These are phyloP conservation scores for Staphylotrichum longicolle DNA, from an alignment of 495 filamentous ascomycete genomes.

Conservation along the genomic window DNA sequence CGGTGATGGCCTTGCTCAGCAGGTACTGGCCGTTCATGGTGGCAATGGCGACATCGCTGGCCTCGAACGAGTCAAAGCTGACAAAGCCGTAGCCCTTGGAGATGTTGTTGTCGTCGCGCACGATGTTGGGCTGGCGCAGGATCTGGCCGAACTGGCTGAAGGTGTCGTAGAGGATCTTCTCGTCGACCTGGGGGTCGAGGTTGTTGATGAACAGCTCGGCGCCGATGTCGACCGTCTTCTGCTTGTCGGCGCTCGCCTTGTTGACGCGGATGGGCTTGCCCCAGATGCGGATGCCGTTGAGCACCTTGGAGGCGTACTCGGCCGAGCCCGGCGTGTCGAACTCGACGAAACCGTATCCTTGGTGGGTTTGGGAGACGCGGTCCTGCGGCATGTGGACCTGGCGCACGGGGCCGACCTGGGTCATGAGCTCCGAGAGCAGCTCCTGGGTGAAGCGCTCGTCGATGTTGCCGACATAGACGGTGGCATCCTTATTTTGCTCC, in stretches of 20 bases:
- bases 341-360: slow-evolving; percentile 98
- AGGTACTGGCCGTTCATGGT: slow-evolving; percentile 97
- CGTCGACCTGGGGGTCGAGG: slow-evolving; percentile 89
- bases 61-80: slow-evolving; percentile 91
- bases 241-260: slow-evolving; percentile 87
- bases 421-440: slow-evolving; percentile 95
- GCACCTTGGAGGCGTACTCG: slow-evolving; percentile 93
- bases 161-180: slow-evolving; percentile 95
- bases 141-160: slow-evolving; percentile 92
- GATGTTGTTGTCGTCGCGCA: slow-evolving; percentile 84
- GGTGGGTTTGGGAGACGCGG: slow-evolving; percentile 91
- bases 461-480: slow-evolving; percentile 96
- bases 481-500: slow-evolving; percentile 99
- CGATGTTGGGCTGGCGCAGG: slow-evolving; percentile 83
- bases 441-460: slow-evolving; percentile 92
- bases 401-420: slow-evolving; percentile 91
- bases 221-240: slow-evolving; percentile 92
- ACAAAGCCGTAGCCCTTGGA: slow-evolving; percentile 98
- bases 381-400: slow-evolving; percentile 98
- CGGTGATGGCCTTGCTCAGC: slow-evolving; percentile 92
- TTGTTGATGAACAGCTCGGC: slow-evolving; percentile 98
- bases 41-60: slow-evolving; percentile 83
- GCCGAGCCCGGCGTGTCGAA: slow-evolving; percentile 95
- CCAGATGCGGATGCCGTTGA: slow-evolving; percentile 92
- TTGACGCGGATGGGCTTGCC: slow-evolving; percentile 97